Evolutionary conservation across 768 basidiomycete species (phyloP), one percentile per base, ranked within the genome.

Genomic region (Trametes meyenii): DNA sequence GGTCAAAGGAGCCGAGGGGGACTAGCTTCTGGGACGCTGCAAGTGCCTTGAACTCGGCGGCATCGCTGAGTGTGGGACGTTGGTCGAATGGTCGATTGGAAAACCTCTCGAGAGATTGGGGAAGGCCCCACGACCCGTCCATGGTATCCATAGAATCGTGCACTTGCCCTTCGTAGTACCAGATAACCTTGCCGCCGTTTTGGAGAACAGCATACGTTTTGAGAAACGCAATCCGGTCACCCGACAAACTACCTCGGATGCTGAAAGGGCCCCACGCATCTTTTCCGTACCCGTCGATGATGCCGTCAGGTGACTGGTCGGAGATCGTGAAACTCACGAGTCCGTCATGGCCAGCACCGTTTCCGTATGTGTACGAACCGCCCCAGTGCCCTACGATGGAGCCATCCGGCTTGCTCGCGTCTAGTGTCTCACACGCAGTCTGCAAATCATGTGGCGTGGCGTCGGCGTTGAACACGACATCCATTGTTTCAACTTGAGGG

Each of bases 371-470:
- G 19, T 58, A 57, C 8, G 21, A 4, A 12, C 61, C 61, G 29
- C 55, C 45, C 61, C 61, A 62, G 21, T 50, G 49, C 13, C 45
- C 49, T n/a, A 48, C 50, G n/a, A 54, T n/a, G 10, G 54, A 48
- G 1, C 16, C 3, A 1, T 5, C 21, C 2, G 21, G 19, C 6
- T n/a, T n/a, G 21, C 8, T 3, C 3, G 6, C n/a, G 21, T 4
- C n/a, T 16, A 21, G 4, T 10, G 7, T 6, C 11, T 55, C 43
- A 19, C 12, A 5, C 14, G 26, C 43, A 16, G 14, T 33, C 2
- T 26, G 7, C 14, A 11, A 39, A 3, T 45, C 19, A 21, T 29
- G 7, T 2, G 24, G 5, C 1, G 24, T 13, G 29, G 26, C 33
- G 10, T 55, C 44, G 29, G 24, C 23, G 38, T 21, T 21, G 43